Base-by-base conservation (phyloP, 441 rosid genomes). In the Flueggea neowawraea region DNA sequence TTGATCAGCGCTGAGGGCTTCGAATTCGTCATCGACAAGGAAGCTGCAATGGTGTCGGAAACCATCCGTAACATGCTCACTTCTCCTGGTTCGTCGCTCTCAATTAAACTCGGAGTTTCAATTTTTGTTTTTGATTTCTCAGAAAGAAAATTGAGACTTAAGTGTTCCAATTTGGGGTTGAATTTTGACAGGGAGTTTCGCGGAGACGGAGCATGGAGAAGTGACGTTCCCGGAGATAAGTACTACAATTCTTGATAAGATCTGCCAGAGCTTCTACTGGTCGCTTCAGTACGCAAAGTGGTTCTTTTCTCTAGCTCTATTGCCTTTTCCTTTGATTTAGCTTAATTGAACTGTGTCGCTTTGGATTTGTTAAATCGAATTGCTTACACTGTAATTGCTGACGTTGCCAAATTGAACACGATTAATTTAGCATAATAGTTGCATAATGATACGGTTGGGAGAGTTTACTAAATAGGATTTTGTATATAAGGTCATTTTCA, bases 21-120 rank as follows among this genome's bases (percentile, higher is more conserved):
- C 70, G 96, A 94, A 79, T 94, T 94, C 82, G 80, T 91, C 32
- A 79, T 94, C 61, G 88, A 89, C 75, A 87, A 78, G 67, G 90
- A 89, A 85, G 94, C 97, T 55, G 96, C 97, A 52, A 88, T 89
- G 99, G 99, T 94, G 74, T 94, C 99, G 28, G 95, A 89, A 69
- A 94, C 96, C 60, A 89, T 94, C 57, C 85, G 95, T 67, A 93
- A 87, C 89, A 86, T 93, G 98, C 93, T 93, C 15, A 90, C 95
- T 31, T 93, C 98, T 72, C 96, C 97, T 73, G 98, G 98, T 89
- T 47, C 36, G 57, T 59, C 50, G 57, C 16, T 53, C 58, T n/a
- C 28, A 22, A 22, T 22, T 11, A 43, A 43, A 43, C 7, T 51
- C 0, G 14, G 17, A 4, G 56, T 55, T 49, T 14, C n/a, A 7